A percentile compares a stretch with the other conserved stretches of the same genome.
Evolutionary conservation across 2,329 filamentous ascomycete species (phyloP).

Genomic region (Colletotrichum aenigma): DNA sequence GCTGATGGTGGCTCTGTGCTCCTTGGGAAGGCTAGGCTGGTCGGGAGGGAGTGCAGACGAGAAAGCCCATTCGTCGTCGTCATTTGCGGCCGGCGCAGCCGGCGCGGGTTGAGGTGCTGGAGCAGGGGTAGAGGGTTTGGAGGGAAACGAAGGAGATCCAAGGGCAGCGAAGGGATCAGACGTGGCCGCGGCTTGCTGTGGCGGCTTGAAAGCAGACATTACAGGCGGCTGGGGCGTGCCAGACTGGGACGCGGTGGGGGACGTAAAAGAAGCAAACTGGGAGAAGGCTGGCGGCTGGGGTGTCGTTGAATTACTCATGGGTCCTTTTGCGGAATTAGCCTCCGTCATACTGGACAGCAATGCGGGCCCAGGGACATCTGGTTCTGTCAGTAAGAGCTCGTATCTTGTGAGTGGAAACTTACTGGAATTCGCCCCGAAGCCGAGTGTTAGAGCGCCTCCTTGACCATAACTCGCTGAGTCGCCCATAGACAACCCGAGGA

Average conservation of each 20-base stretch:
- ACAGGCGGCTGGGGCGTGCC: constrained; percentile 56
- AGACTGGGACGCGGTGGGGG: constrained; percentile 55
- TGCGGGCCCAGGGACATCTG: constrained; percentile 69
- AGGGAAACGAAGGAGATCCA: constrained; percentile 39
- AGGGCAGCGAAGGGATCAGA: constrained; percentile 52
- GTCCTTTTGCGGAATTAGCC: constrained; percentile 59
- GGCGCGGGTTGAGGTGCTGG: constrained; percentile 33
- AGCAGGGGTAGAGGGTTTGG: constrained; percentile 39
- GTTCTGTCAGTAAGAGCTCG: constrained; percentile 28
- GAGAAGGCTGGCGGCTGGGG: constrained; percentile 54
- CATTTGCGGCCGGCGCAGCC: constrained; percentile 41
- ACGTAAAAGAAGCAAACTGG: constrained; percentile 59
- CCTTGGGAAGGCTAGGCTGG: constrained; percentile 54
- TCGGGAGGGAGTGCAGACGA: constrained; percentile 79
- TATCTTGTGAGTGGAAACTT: constrained; percentile 32
- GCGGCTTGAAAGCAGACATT: constrained; percentile 50
- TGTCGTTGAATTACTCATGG: constrained; percentile 28
- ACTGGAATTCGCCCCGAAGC: constrained; percentile 74
- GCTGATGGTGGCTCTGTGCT: constrained; percentile 70
- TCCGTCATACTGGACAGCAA: constrained; percentile 69
- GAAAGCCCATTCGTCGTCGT: constrained; percentile 95
- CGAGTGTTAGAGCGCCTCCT: constrained; percentile 83
- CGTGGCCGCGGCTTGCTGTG: constrained; percentile 40
- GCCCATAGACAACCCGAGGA: constrained; percentile 85
- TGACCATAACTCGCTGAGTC: constrained; percentile 70